phyloP scores from a whole-genome alignment of 352 stramenopile species.

The Phytophthora citrophthora region DNA sequence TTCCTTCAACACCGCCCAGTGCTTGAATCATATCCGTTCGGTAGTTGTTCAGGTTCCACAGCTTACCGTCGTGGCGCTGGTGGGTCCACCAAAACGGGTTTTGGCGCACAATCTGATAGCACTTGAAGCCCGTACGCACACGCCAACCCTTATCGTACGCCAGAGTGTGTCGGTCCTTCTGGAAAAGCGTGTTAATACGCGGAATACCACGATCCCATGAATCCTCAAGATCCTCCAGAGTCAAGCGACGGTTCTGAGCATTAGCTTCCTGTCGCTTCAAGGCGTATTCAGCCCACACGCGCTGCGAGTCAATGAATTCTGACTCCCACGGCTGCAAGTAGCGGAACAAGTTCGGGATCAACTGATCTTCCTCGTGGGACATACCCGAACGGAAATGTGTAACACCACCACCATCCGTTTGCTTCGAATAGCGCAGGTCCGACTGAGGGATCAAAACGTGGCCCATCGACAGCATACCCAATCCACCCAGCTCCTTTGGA shows the following conservation, averaged over 20 bases:
- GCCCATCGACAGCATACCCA: constrained; percentile 99
- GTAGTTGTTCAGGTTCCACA: constrained; percentile 99
- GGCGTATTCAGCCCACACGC: constrained; percentile 99
- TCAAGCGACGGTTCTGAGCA: constrained; percentile 98
- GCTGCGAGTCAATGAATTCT: constrained; percentile 99
- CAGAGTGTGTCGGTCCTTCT: constrained; percentile 99
- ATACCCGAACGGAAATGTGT: constrained; percentile 99
- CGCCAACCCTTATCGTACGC: constrained; percentile 99
- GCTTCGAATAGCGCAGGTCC: constrained; percentile 99
- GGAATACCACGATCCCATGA: constrained; percentile 99
- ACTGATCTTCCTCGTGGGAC: constrained; percentile 98
- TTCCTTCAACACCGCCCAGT: constrained; percentile 99
- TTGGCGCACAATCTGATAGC: constrained; percentile 97
- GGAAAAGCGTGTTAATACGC: constrained; percentile 96
- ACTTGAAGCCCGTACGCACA: constrained; percentile 98
- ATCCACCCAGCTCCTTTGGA: constrained; percentile 98
- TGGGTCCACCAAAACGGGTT: constrained; percentile 99
- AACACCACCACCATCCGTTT: constrained; percentile 97
- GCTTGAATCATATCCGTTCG: constrained; percentile 99
- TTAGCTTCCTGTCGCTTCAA: constrained; percentile 99
- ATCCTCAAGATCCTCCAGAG: constrained; percentile 99
- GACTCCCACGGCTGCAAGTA: constrained; percentile 99
- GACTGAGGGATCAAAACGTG: constrained; percentile 99
- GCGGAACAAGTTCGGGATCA: constrained; percentile 99
- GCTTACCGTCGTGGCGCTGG: constrained; percentile 98